Evolutionary conservation across 371 early-diverging fungal genomes (phyloP).

Genomic region (Mortierella sp.): DNA sequence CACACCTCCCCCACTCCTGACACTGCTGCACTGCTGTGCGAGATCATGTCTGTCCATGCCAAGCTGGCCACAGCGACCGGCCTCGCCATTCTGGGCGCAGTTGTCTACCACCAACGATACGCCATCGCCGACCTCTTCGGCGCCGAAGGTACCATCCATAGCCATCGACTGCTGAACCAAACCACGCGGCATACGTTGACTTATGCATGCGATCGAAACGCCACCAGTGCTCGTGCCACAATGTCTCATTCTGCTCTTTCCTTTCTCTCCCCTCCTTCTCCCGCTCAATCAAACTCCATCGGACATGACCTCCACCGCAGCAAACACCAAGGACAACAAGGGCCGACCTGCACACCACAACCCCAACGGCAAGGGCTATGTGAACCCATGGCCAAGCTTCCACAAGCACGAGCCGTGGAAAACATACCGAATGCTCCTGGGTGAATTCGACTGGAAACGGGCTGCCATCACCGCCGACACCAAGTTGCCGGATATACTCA

Average conservation of each 20-base stretch:
- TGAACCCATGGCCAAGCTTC: constrained; percentile 59
- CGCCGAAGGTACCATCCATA: constrained; percentile 1
- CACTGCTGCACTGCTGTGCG: no score
- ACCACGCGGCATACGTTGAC: no score
- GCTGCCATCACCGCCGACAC: constrained; percentile 20
- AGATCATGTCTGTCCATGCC: no score
- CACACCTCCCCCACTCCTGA: no score
- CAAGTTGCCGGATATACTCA: constrained; percentile 20
- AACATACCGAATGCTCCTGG: constrained; percentile 5
- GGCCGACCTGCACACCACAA: constrained; percentile 33
- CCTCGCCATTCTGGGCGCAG: neutral
- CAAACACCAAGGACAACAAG: constrained; percentile 3
- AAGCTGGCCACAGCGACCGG: constrained; percentile 13
- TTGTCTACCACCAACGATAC: constrained; percentile 26
- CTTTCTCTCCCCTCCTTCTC: neutral
- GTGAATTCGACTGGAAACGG: constrained; percentile 31
- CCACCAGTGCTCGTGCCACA: no score
- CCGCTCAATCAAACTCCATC: neutral
- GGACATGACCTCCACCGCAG: constrained; percentile 13
- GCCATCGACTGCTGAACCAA: no score
- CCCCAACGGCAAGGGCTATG: constrained; percentile 46
- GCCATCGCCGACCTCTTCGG: neutral
- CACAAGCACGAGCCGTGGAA: constrained; percentile 18
- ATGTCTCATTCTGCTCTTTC: no score
- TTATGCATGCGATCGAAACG: no score